Conservation (phyloP, 148 eudicot genomes). For the Heliosperma pusillum region DNA sequence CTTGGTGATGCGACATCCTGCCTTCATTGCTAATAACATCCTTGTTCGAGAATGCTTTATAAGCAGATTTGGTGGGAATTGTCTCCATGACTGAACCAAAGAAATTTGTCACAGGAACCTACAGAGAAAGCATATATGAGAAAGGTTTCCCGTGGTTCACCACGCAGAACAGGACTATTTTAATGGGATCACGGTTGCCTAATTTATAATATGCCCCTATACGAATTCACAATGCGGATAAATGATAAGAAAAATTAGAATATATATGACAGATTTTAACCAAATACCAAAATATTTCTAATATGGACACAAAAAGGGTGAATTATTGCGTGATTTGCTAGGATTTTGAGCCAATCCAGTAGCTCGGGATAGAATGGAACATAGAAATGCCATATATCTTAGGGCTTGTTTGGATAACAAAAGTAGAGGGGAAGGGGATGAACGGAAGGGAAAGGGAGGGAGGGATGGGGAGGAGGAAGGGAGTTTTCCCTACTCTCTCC, state of each 20-base stretch:
- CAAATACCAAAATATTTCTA: too few species aligned
- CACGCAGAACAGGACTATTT: too few species aligned
- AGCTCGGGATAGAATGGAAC: too few species aligned
- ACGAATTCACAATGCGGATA: too few species aligned
- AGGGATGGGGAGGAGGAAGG: too few species aligned
- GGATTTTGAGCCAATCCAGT: background rate
- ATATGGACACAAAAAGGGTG: too few species aligned
- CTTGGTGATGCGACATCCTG: constrained; percentile 30
- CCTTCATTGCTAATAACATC: constrained; percentile 24
- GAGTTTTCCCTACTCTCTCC: too few species aligned
- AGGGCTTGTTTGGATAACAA: background rate
- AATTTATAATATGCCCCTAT: too few species aligned
- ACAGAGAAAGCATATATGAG: background rate
- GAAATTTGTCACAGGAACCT: constrained; percentile 97
- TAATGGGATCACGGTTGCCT: too few species aligned
- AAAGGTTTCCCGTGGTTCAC: background rate
- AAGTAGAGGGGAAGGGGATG: too few species aligned
- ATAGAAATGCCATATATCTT: background rate
- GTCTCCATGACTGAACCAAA: constrained; percentile 99
- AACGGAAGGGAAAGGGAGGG: too few species aligned
- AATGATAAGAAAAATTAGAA: background rate
- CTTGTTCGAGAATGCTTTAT: constrained; percentile 60
- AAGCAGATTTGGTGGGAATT: constrained; percentile 80
- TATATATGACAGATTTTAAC: background rate
- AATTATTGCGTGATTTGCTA: background rate